A percentile compares a stretch with the other conserved stretches of the same genome.
Conservation (phyloP, 495 filamentous ascomycete species). For the Symbiotaphrina buchneri region DNA sequence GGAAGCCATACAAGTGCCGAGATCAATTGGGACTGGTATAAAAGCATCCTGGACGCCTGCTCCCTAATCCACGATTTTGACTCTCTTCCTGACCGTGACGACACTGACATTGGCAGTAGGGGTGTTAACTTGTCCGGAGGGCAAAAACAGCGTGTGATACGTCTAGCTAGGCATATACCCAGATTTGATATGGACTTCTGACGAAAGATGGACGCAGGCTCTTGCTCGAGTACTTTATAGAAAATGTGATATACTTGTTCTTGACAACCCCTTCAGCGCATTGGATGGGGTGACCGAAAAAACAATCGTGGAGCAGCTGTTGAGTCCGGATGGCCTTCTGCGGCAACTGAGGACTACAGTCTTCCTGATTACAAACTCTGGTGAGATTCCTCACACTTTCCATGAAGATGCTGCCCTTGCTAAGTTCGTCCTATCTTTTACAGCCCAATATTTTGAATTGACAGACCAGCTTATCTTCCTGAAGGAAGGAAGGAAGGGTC, state of each 20-base stretch:
- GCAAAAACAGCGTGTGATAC: background rate
- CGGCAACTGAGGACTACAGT: conserved; percentile 15
- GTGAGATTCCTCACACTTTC: conserved; percentile 4
- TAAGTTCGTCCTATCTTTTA: conserved; percentile 5
- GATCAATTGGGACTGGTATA: background rate
- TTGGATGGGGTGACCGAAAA: conserved; percentile 12
- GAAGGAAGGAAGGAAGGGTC: background rate
- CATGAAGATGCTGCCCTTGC: background rate
- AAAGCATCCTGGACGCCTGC: background rate
- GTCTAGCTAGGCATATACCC: no score
- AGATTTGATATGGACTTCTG: no score
- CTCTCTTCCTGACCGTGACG: background rate
- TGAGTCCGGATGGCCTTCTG: conserved; percentile 17
- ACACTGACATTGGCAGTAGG: conserved; percentile 8
- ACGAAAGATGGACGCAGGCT: no score
- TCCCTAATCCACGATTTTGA: background rate
- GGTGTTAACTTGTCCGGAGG: conserved; percentile 3
- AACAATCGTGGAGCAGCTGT: conserved; percentile 11
- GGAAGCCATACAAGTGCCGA: background rate
- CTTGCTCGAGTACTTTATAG: conserved; percentile 14
- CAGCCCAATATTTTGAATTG: background rate
- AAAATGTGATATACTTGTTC: conserved; percentile 11
- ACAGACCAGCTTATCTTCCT: background rate
- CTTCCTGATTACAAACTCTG: conserved; percentile 14
- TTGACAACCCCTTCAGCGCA: conserved; percentile 18